These are phyloP conservation scores for Cetradonia linearis DNA, from an alignment of 495 filamentous ascomycete species.

Conservation along the genomic window DNA sequence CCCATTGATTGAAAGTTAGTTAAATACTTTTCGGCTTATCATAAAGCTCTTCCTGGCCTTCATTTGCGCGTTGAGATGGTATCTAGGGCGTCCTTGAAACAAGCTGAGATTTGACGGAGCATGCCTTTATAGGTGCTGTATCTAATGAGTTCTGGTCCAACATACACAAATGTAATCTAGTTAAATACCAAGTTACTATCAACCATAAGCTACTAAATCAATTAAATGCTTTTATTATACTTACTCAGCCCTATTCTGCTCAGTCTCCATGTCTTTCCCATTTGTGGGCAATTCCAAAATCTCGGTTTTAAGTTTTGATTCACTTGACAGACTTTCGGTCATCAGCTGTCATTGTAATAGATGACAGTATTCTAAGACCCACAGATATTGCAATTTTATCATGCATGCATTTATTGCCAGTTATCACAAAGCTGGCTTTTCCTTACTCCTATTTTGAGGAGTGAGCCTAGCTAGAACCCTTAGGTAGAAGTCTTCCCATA, in stretches of 20 bases:
- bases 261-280: neutral
- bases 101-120: neutral
- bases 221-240: neutral
- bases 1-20: constrained; percentile 6
- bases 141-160: neutral
- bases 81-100: neutral
- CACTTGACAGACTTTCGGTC: too few species aligned
- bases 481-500: constrained; percentile 31
- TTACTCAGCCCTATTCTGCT: neutral
- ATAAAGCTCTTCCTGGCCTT: too few species aligned
- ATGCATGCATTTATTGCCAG: too few species aligned
- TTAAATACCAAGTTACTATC: constrained; percentile 3
- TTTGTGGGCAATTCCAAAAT: too few species aligned
- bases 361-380: too few species aligned
- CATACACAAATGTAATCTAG: neutral
- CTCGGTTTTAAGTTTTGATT: too few species aligned
- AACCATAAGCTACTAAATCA: neutral
- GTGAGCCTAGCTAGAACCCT: constrained; percentile 51
- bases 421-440: too few species aligned
- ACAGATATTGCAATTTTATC: too few species aligned
- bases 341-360: too few species aligned
- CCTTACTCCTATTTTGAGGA: too few species aligned
- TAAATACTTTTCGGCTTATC: neutral
- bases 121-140: constrained; percentile 6
- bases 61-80: neutral